Conservation (phyloP, 2,329 filamentous ascomycete species). For the Xylariaceae sp. region DNA sequence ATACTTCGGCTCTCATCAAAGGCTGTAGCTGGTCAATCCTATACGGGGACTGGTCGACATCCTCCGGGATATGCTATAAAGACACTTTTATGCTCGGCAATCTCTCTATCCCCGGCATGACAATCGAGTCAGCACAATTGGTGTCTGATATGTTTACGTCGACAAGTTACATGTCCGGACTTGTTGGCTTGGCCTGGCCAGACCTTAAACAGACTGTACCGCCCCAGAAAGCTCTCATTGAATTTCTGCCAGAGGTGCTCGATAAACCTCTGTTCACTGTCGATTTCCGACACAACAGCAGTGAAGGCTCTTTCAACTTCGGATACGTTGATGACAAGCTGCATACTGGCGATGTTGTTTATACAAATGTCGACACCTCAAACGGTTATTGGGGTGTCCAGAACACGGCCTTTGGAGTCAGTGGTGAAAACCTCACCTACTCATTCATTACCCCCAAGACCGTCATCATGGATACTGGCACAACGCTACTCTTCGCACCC, state of each 20-base stretch:
- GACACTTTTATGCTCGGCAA: constrained; percentile 46
- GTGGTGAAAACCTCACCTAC: constrained; percentile 32
- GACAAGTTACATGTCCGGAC: constrained; percentile 42
- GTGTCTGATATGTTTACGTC: constrained; percentile 41
- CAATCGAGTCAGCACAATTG: constrained; percentile 45
- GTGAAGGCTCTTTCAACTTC: constrained; percentile 46
- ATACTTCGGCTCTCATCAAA: constrained; percentile 37
- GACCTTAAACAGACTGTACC: constrained; percentile 42
- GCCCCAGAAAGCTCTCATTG: constrained; percentile 40
- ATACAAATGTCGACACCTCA: constrained; percentile 45
- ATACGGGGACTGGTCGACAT: constrained; percentile 42
- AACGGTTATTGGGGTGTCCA: constrained; percentile 43
- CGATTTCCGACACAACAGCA: constrained; percentile 44
- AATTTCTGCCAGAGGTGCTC: constrained; percentile 39
- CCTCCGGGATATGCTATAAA: constrained; percentile 43
- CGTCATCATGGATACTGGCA: constrained; percentile 64
- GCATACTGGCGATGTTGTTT: constrained; percentile 39
- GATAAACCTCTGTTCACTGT: constrained; percentile 42
- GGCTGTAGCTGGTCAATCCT: constrained; percentile 45
- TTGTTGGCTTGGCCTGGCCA: constrained; percentile 48
- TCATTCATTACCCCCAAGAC: constrained; percentile 36
- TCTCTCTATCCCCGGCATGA: constrained; percentile 40
- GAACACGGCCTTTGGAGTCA: constrained; percentile 35
- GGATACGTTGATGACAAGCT: constrained; percentile 41
- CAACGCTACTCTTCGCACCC: constrained; percentile 59